Base-by-base conservation (phyloP, 2,329 filamentous ascomycete species). In the Rutstroemia sp. region DNA sequence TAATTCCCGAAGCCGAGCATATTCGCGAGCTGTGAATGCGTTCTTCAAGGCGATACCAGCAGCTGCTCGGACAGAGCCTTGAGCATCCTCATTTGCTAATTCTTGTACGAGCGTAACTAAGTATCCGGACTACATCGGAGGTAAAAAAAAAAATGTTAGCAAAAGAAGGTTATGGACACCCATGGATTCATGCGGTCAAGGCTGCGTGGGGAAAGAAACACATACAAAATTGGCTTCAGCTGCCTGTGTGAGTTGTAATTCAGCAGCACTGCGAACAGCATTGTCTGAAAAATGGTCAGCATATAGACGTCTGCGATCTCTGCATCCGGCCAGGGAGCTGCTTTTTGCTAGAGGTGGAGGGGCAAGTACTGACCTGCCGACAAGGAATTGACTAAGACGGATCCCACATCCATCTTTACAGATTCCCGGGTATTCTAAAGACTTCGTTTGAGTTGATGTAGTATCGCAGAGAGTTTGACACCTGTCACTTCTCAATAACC, bases 21-120 rank as follows among this genome's bases (percentile, higher is more conserved):
- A 86, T 74, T 99, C 94, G 79, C 94, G 88, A 69, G 92, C 89
- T 70, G 89, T 90, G 78, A 99, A 97, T 68, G 94, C 88, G 80
- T 99, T 99, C 78, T 99, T 99, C 70, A 99, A 80, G 66, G 94
- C 92, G 67, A 99, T 83, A 83, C 92, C 94, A 67, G 94, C 94
- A 65, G 94, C 92, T 66, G 89, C 88, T 80, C 94, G 88, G 71
- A 96, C 94, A 70, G 89, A 83, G 63, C 88, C 82, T 70, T 88
- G 80, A 64, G 88, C 86, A 65, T 83, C 81, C 70, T 97, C 92
- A 75, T 96, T 96, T 71, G 92, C 91, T 69, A 99, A 84, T 75
- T 95, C 90, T 75, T 89, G 87, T 65, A 94, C 92, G 70, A 99
- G 88, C 62, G 91, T 94, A 65, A 87, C 84, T 65, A 97, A 85